Percentiles rank a stretch among this genome's conserved stretches.
phyloP scores from a whole-genome alignment of 2,329 filamentous ascomycete species.

The Alternaria burnsii region DNA sequence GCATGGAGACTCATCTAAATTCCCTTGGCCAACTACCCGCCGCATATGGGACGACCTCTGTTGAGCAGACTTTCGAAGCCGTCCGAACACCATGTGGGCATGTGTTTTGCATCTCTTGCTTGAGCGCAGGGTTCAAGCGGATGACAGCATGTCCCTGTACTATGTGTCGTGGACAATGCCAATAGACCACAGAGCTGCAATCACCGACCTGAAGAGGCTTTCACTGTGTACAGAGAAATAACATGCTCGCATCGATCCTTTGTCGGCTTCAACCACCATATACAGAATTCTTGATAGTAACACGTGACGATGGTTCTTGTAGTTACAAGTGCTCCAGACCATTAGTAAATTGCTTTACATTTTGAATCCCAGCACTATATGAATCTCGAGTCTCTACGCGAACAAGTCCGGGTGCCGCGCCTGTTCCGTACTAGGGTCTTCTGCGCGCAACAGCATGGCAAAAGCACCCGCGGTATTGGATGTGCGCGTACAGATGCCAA shows the following conservation, averaged over 20 bases:
- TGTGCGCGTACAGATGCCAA: not conserved
- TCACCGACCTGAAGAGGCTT: not conserved
- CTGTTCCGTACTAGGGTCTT: not conserved
- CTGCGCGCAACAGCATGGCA: no score
- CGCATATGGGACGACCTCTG: not conserved
- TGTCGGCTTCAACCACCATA: not conserved
- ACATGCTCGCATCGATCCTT: not conserved
- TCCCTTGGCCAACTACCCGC: constrained; percentile 7
- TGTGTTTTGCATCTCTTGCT: constrained; percentile 5
- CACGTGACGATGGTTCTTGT: not conserved
- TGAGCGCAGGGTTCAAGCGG: constrained; percentile 9
- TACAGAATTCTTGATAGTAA: not conserved
- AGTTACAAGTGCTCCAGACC: no score
- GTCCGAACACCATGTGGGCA: constrained; percentile 11
- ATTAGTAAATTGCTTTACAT: not conserved
- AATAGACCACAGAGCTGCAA: not conserved
- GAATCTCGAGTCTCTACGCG: not conserved
- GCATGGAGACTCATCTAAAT: not conserved
- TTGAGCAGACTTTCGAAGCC: constrained; percentile 2
- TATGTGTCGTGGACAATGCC: constrained; percentile 7
- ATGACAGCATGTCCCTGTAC: not conserved
- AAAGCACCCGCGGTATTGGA: not conserved
- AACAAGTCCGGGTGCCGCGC: not conserved
- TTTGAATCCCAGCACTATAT: not conserved
- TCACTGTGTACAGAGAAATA: not conserved